A percentile compares a stretch with the other conserved stretches of the same genome.
These are phyloP conservation scores for Coemansia sp. DNA, from an alignment of 192 early-diverging fungal genomes.

Conservation along the genomic window DNA sequence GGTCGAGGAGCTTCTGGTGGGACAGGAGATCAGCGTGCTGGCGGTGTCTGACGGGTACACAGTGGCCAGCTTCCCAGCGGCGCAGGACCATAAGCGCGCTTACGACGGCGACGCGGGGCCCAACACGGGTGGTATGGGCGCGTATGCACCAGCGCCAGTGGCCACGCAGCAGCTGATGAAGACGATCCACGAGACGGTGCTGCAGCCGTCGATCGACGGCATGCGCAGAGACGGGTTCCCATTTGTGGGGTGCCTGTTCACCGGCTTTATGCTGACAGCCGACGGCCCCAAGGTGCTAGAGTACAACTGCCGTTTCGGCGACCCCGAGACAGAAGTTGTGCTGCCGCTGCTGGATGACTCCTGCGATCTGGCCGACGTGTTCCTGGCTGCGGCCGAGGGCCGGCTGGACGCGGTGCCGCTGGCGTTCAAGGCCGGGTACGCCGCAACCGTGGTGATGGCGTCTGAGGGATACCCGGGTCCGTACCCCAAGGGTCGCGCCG, in stretches of 20 bases:
- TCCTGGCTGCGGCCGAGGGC: constrained; percentile 85
- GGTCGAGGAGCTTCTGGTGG: constrained; percentile 90
- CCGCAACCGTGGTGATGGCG: constrained; percentile 91
- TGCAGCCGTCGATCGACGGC: constrained; percentile 92
- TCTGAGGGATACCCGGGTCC: constrained; percentile 90
- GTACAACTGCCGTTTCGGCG: constrained; percentile 98
- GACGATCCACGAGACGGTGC: constrained; percentile 72
- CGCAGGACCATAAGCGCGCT: constrained; percentile 99
- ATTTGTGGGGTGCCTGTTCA: constrained; percentile 96
- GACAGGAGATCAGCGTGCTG: constrained; percentile 92
- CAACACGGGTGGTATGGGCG: constrained; percentile 99
- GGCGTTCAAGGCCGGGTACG: constrained; percentile 69
- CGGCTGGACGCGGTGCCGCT: constrained; percentile 87
- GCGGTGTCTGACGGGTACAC: constrained; percentile 96
- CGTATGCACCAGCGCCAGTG: constrained; percentile 94
- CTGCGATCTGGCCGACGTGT: constrained; percentile 84
- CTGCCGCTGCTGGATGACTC: constrained; percentile 84
- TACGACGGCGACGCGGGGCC: constrained; percentile 90
- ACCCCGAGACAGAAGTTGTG: constrained; percentile 96
- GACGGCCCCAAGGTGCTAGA: constrained; percentile 93
- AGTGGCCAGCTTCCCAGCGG: constrained; percentile 82
- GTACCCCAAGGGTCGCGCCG: constrained; percentile 81
- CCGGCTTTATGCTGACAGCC: constrained; percentile 93
- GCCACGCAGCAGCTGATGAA: constrained; percentile 75
- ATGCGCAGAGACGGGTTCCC: constrained; percentile 96